Evolutionary conservation across 495 filamentous ascomycete species (phyloP).

Genomic region (Neurospora sublineolata): DNA sequence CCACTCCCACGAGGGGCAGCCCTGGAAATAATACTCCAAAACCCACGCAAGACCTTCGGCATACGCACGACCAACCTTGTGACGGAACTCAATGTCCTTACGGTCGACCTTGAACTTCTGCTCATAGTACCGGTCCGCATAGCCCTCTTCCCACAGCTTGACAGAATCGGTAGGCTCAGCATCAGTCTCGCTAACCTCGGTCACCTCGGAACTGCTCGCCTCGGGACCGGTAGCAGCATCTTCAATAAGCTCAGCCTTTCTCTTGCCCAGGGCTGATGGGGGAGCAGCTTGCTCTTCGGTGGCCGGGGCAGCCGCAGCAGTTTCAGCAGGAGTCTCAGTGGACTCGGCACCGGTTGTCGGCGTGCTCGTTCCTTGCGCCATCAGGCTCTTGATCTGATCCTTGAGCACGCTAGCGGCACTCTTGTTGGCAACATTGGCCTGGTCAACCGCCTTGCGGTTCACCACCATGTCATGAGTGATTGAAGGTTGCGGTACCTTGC

Average conservation of each 20-base stretch:
- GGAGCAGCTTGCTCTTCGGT: conserved; percentile 13
- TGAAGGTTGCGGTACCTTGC: conserved; percentile 41
- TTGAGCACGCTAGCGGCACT: conserved; percentile 87
- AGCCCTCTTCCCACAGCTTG: conserved; percentile 88
- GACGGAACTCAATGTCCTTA: conserved; percentile 72
- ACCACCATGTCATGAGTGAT: conserved; percentile 82
- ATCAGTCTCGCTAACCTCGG: conserved; percentile 29
- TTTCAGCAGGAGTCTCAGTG: conserved; percentile 10
- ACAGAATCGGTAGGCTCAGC: conserved; percentile 68
- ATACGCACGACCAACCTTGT: conserved; percentile 84
- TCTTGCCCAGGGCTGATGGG: conserved; percentile 39
- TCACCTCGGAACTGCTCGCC: conserved; percentile 30
- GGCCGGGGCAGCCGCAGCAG: conserved; percentile 6
- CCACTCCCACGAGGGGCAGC: conserved; percentile 97
- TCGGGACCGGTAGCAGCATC: conserved; percentile 40
- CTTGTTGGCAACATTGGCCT: conserved; percentile 81
- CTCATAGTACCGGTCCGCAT: conserved; percentile 91
- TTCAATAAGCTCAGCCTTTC: conserved; percentile 49
- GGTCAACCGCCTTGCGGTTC: conserved; percentile 61
- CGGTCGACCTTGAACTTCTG: conserved; percentile 89
- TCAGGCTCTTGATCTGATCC: conserved; percentile 54
- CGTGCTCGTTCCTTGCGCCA: conserved; percentile 13
- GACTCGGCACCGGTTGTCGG: neutral
- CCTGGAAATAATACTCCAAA: conserved; percentile 94
- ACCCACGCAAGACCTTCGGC: conserved; percentile 98